These are phyloP conservation scores for Lentithecium fluviatile DNA, from an alignment of 495 filamentous ascomycete genomes.

Conservation along the genomic window DNA sequence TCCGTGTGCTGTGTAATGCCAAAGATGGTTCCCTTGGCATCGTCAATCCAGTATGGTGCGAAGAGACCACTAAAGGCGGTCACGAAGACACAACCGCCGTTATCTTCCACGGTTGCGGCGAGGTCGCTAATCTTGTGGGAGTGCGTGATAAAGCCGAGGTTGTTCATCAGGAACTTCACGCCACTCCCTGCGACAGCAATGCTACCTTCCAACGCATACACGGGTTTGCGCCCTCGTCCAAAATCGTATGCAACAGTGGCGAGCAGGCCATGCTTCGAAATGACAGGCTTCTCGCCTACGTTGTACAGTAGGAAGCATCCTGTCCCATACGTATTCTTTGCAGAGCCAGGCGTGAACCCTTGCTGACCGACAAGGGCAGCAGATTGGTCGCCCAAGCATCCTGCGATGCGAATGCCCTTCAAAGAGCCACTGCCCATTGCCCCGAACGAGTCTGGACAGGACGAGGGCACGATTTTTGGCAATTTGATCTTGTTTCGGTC, in stretches of 20 bases:
- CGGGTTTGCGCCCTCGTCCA: conserved; percentile 66
- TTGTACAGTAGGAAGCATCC: conserved; percentile 96
- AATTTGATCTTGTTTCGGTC: conserved; percentile 72
- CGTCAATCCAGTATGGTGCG: conserved; percentile 98
- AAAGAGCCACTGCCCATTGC: conserved; percentile 63
- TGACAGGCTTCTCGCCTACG: conserved; percentile 84
- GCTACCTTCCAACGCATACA: conserved; percentile 90
- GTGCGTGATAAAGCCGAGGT: conserved; percentile 76
- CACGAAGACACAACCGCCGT: conserved; percentile 89
- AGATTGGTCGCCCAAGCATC: conserved; percentile 90
- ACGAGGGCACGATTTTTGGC: conserved; percentile 84
- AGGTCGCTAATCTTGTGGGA: conserved; percentile 80
- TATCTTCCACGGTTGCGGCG: conserved; percentile 80
- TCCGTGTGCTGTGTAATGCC: conserved; percentile 91
- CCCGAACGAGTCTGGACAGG: conserved; percentile 75
- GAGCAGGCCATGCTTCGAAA: conserved; percentile 84
- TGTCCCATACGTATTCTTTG: conserved; percentile 97
- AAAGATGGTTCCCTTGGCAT: conserved; percentile 88
- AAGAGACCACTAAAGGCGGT: conserved; percentile 95
- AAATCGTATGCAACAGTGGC: conserved; percentile 88
- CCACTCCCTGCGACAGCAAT: conserved; percentile 89
- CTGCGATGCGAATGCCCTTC: conserved; percentile 75
- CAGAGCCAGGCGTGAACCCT: conserved; percentile 79
- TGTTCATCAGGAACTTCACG: conserved; percentile 88
- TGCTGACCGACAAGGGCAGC: conserved; percentile 89